Evolutionary conservation across 148 eudicot genomes (phyloP).

Genomic region (Arctostaphylos glauca): DNA sequence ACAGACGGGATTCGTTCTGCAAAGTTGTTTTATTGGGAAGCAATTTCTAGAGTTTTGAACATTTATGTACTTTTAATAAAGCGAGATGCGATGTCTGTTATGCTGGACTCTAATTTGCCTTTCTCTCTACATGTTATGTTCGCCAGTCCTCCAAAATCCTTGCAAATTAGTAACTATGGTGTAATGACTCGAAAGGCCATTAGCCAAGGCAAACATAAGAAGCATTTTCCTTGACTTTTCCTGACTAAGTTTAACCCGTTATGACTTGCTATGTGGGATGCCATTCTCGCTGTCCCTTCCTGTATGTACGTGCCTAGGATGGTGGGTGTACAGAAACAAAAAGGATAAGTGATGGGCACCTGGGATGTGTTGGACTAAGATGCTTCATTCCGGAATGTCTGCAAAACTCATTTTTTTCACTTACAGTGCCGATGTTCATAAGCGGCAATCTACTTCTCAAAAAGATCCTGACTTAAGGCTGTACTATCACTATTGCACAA

Average conservation of each 20-base stretch:
- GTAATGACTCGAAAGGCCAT: neutral
- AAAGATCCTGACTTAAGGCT: neutral
- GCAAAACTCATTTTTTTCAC: neutral
- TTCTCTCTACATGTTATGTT: neutral
- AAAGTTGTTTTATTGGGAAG: neutral
- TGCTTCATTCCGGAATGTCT: neutral
- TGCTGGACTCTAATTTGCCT: neutral
- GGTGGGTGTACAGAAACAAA: neutral
- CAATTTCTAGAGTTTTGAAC: too few relatives aligned
- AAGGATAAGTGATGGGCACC: neutral
- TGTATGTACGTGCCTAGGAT: neutral
- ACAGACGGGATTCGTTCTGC: neutral
- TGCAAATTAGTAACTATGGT: neutral
- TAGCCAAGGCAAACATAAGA: neutral
- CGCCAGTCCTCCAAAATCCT: neutral
- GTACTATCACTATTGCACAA: neutral
- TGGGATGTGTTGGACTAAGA: neutral
- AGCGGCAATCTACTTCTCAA: neutral
- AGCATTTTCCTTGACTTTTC: neutral
- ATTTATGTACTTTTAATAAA: neutral
- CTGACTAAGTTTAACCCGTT: neutral
- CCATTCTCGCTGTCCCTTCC: neutral
- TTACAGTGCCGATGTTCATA: neutral
- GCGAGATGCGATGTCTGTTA: neutral
- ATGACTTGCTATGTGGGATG: neutral